These are phyloP conservation scores for Neoboletus magnificus DNA, from an alignment of 768 basidiomycete species.

Conservation along the genomic window DNA sequence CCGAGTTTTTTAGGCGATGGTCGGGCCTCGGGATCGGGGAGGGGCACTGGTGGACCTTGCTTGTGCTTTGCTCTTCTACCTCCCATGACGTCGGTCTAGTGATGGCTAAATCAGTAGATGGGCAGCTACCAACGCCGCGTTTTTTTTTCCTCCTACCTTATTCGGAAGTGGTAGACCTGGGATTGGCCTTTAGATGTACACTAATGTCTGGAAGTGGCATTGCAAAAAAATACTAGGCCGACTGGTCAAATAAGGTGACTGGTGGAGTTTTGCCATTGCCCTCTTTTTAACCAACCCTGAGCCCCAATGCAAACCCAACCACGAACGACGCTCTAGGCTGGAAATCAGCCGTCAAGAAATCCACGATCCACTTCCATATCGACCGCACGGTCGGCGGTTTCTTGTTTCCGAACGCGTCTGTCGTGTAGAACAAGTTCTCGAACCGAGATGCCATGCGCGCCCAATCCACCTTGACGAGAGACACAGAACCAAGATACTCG, in stretches of 20 bases:
- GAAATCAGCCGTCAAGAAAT: conserved; percentile 92
- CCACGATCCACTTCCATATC: conserved; percentile 62
- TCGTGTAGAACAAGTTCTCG: conserved; percentile 69
- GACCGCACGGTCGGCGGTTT: conserved; percentile 63
- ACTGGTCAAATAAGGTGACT: background rate
- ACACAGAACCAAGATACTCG: conserved; percentile 77
- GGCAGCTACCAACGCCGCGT: background rate
- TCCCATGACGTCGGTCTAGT: conserved; percentile 53
- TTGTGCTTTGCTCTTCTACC: conserved; percentile 85
- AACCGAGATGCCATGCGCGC: conserved; percentile 57
- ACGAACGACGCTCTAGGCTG: conserved; percentile 87
- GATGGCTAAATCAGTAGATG: background rate
- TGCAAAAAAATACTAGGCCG: background rate
- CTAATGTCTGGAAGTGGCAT: background rate
- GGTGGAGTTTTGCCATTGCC: background rate
- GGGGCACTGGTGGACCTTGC: conserved; percentile 65
- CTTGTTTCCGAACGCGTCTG: conserved; percentile 49
- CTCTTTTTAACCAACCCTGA: conserved; percentile 65
- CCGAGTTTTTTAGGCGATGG: conserved; percentile 56
- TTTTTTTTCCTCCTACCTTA: conserved; percentile 27
- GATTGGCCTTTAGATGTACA: background rate
- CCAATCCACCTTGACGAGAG: conserved; percentile 83
- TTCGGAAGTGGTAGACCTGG: conserved; percentile 13
- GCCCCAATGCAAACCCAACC: conserved; percentile 76
- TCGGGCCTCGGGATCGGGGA: conserved; percentile 37